A percentile compares a stretch with the other conserved stretches of the same genome.
Evolutionary conservation across 345 rosid genomes (phyloP).

Genomic region (Salix suchowensis): DNA sequence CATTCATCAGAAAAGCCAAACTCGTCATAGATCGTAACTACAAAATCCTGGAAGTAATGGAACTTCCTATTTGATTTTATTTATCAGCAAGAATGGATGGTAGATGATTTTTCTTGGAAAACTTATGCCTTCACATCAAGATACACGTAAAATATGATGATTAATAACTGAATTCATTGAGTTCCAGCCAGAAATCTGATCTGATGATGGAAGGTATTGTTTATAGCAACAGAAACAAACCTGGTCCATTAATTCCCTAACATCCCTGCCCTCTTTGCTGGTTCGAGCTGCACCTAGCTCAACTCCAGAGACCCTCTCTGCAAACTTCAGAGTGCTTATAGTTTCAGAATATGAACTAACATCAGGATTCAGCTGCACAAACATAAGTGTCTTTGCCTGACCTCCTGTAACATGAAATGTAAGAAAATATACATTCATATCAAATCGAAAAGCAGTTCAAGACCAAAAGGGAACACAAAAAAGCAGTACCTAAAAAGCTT

Average conservation of each 20-base stretch:
- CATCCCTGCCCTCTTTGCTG: slow-evolving; percentile 82
- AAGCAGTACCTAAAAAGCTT: slow-evolving; percentile 60
- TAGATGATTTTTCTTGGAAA: background rate
- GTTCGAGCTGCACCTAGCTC: slow-evolving; percentile 93
- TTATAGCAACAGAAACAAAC: slow-evolving; percentile 20
- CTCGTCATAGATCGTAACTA: background rate
- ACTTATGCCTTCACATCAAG: background rate
- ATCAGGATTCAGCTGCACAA: slow-evolving; percentile 96
- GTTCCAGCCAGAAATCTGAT: background rate
- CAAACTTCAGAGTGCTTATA: slow-evolving; percentile 85
- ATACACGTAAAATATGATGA: background rate
- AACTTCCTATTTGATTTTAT: background rate
- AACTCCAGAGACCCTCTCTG: slow-evolving; percentile 91
- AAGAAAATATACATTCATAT: slow-evolving; percentile 9
- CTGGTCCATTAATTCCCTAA: slow-evolving; percentile 83
- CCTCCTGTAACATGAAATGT: slow-evolving; percentile 53
- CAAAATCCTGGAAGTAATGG: background rate
- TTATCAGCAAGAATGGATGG: background rate
- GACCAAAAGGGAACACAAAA: background rate
- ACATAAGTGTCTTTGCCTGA: slow-evolving; percentile 91
- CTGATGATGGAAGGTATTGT: background rate
- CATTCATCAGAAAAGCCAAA: background rate
- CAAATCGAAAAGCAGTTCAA: background rate
- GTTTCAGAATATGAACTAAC: slow-evolving; percentile 64
- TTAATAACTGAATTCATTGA: background rate